A percentile compares a stretch with the other conserved stretches of the same genome.
Evolutionary conservation across 139 green algal genomes (phyloP).

Genomic region (Tetradesmus obliquus): DNA sequence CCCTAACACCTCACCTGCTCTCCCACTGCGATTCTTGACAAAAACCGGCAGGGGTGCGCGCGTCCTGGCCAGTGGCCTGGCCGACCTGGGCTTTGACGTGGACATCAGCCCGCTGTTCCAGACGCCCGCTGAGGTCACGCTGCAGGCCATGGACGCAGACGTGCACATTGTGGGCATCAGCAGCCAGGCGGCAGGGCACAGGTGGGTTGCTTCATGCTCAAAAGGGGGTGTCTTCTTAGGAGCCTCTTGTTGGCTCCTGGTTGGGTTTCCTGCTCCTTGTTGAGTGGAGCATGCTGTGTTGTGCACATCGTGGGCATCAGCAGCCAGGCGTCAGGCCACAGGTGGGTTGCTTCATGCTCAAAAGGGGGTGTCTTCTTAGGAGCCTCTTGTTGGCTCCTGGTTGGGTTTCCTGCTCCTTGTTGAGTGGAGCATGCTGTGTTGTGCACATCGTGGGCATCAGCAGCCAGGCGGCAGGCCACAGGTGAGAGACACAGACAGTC

Average conservation of each 20-base stretch:
- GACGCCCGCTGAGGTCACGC: constrained; percentile 74
- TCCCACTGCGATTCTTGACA: too few relatives aligned
- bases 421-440: too few relatives aligned
- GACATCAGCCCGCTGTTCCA: constrained; percentile 81
- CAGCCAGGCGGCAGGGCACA: constrained; percentile 58
- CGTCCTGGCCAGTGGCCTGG: constrained; percentile 78
- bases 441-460: constrained; percentile 79
- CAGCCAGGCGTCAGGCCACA: constrained; percentile 57
- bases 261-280: too few relatives aligned
- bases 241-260: too few relatives aligned
- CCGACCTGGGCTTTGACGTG: constrained; percentile 80
- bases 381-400: too few relatives aligned
- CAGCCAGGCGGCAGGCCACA: constrained; percentile 58
- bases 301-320: constrained; percentile 79
- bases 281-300: too few relatives aligned
- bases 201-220: background rate
- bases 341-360: background rate
- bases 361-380: background rate
- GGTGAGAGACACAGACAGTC: background rate
- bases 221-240: background rate
- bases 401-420: too few relatives aligned
- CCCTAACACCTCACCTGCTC: too few relatives aligned
- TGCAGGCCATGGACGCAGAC: constrained; percentile 76
- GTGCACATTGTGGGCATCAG: constrained; percentile 79
- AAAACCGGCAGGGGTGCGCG: constrained; percentile 20